These are phyloP conservation scores for Kwoniella botswanensis DNA, from an alignment of 768 basidiomycete genomes.

Conservation along the genomic window DNA sequence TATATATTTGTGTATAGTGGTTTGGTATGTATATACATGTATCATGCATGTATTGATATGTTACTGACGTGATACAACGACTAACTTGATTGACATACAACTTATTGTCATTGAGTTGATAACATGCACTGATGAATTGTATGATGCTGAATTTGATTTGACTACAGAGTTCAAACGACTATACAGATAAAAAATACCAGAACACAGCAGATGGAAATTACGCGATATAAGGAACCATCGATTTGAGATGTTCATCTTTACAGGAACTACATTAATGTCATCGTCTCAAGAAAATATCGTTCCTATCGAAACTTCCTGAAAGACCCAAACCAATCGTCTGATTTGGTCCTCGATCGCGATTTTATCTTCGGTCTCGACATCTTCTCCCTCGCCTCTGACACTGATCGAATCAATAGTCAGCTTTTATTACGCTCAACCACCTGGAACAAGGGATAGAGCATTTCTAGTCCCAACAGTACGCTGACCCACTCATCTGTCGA, in stretches of 20 bases:
- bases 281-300: background rate
- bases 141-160: too few relatives aligned
- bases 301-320: background rate
- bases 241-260: background rate
- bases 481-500: slow-evolving; percentile 17
- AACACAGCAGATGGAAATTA: background rate
- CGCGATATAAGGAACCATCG: too few relatives aligned
- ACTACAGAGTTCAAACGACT: background rate
- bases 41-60: too few relatives aligned
- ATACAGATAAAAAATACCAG: background rate
- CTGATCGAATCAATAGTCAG: background rate
- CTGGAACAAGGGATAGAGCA: too few relatives aligned
- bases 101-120: background rate
- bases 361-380: background rate
- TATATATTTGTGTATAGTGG: too few relatives aligned
- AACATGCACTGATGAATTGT: background rate
- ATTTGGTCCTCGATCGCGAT: background rate
- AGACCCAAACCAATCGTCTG: background rate
- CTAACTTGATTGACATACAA: background rate
- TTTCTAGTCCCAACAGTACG: too few relatives aligned
- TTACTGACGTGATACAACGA: background rate
- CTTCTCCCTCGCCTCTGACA: slow-evolving; percentile 11
- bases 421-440: background rate
- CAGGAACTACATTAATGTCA: background rate
- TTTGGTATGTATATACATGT: background rate